A percentile compares a stretch with the other conserved stretches of the same genome.
Conservation (phyloP, 768 basidiomycete genomes). For the Rhizopogon salebrosus region DNA sequence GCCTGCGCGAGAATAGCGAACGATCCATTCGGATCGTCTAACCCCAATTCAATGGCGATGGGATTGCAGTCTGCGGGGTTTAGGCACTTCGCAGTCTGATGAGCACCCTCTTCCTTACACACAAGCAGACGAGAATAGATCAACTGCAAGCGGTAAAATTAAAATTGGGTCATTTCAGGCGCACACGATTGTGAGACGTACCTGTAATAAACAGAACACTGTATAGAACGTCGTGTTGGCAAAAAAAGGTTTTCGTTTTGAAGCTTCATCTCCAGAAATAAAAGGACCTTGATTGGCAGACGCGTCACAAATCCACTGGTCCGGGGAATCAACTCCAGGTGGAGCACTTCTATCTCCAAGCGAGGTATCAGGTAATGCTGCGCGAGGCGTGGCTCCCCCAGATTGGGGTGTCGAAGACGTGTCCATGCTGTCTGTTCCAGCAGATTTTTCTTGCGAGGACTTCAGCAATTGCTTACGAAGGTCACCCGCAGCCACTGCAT, state of each 20-base stretch:
- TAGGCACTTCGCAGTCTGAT: conserved; percentile 64
- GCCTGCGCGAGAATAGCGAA: conserved; percentile 62
- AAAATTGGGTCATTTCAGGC: conserved; percentile 4
- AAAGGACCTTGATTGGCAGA: conserved; percentile 19
- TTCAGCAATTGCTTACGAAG: conserved; percentile 76
- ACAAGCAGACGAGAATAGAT: conserved; percentile 82
- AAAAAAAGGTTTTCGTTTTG: conserved; percentile 65
- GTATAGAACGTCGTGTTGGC: conserved; percentile 92
- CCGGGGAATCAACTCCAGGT: conserved; percentile 24
- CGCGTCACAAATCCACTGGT: conserved; percentile 59
- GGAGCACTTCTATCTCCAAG: neutral
- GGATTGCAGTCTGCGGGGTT: conserved; percentile 68
- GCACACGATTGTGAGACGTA: conserved; percentile 17
- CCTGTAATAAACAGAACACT: conserved; percentile 84
- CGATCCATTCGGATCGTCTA: conserved; percentile 79
- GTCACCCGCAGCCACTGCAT: conserved; percentile 57
- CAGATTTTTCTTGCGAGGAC: conserved; percentile 59
- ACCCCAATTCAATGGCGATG: conserved; percentile 75
- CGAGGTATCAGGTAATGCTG: conserved; percentile 1
- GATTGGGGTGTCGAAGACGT: conserved; percentile 24
- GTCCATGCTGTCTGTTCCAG: conserved; percentile 24
- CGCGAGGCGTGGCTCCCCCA: conserved; percentile 5
- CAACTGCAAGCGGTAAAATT: conserved; percentile 44
- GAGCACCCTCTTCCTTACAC: conserved; percentile 79
- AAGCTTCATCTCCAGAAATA: conserved; percentile 23